Percentiles rank a stretch among this genome's conserved stretches.
Evolutionary conservation across 805 yeast genomes (phyloP).

Genomic region (Aciculoconidium aculeatum): DNA sequence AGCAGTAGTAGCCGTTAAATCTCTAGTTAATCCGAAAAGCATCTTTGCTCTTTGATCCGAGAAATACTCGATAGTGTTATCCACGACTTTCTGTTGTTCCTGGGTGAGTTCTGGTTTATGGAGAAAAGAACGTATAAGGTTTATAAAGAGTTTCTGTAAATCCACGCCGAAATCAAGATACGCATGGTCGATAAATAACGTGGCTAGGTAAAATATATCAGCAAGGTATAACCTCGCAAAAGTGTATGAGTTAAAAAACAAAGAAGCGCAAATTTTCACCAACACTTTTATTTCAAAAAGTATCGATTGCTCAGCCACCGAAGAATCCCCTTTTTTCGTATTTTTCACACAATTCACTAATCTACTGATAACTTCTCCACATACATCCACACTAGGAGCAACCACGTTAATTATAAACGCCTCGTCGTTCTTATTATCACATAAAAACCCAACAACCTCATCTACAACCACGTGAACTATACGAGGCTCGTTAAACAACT

Average conservation of each 20-base stretch:
- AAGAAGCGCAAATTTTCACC: slow-evolving; percentile 53
- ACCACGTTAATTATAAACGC: slow-evolving; percentile 55
- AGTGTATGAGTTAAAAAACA: slow-evolving; percentile 65
- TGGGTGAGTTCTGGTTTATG: slow-evolving; percentile 47
- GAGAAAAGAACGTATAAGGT: slow-evolving; percentile 64
- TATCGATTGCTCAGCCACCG: slow-evolving; percentile 36
- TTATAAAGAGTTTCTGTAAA: slow-evolving; percentile 56
- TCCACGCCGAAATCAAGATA: slow-evolving; percentile 53
- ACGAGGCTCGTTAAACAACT: slow-evolving; percentile 55
- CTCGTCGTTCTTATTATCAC: slow-evolving; percentile 74
- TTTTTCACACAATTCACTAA: slow-evolving; percentile 50
- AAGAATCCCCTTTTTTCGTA: slow-evolving; percentile 38
- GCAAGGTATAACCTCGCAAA: slow-evolving; percentile 62
- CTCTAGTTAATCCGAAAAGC: slow-evolving; percentile 64
- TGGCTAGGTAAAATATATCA: slow-evolving; percentile 62
- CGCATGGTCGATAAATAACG: slow-evolving; percentile 52
- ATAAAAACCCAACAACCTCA: slow-evolving; percentile 67
- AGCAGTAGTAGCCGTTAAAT: slow-evolving; percentile 22
- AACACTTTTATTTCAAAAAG: slow-evolving; percentile 72
- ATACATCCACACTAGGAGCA: slow-evolving; percentile 68
- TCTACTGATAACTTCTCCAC: slow-evolving; percentile 57
- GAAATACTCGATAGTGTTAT: slow-evolving; percentile 40
- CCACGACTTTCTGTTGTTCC: slow-evolving; percentile 35
- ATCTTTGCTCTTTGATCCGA: slow-evolving; percentile 62
- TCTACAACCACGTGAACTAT: slow-evolving; percentile 56